Base-by-base conservation (phyloP, 768 basidiomycete species). In the Udeniomyces megalosporus region DNA sequence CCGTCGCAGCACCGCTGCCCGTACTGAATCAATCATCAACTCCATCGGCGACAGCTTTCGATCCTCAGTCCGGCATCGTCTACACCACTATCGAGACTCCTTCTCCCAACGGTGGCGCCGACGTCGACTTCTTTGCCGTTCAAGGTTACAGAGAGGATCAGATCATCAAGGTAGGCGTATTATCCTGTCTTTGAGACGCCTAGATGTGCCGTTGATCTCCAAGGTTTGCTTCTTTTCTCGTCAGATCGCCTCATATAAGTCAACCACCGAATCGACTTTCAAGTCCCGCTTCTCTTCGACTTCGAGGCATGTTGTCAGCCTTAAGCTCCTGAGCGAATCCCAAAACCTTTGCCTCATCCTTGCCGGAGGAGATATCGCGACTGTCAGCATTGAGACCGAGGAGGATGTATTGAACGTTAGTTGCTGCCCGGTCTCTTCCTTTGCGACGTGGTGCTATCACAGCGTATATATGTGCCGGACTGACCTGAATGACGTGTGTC, bases 361-460 rank as follows among this genome's bases (percentile, higher is more conserved):
- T 67, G 78, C 81, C 7, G 80, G 81, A 8, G 93, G 93, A 55
- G 92, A 95, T 69, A 89, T 97, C 60, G 82, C 81, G 10, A 81
- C 82, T 45, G 71, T 86, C 50, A 74, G 79, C 15, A 67, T 86
- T 17, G 74, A 42, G 38, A 17, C 38, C 38, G 38, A 73, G 49
- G 66, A 67, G 54, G 62, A 67, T 49, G 64, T 58, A 0, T 62
- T 61, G 26, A 68, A 67, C 50, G 68, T 69, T 38, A 65, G 69
- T 67, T 50, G n/a, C n/a, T 60, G 77, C 81, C 58, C 77, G 82
- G 56, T 75, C 79, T 38, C 67, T 73, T 45, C 69, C 78, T 45
- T 64, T 73, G 60, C 81, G 84, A 67, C 66, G 78, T 74, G 32
- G 20, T 2, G 24, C 45, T 20, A 26, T 34, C 12, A 6, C 15